These are phyloP conservation scores for Xylariaceae sp. DNA, from an alignment of 2,329 filamentous ascomycete genomes.

Conservation along the genomic window DNA sequence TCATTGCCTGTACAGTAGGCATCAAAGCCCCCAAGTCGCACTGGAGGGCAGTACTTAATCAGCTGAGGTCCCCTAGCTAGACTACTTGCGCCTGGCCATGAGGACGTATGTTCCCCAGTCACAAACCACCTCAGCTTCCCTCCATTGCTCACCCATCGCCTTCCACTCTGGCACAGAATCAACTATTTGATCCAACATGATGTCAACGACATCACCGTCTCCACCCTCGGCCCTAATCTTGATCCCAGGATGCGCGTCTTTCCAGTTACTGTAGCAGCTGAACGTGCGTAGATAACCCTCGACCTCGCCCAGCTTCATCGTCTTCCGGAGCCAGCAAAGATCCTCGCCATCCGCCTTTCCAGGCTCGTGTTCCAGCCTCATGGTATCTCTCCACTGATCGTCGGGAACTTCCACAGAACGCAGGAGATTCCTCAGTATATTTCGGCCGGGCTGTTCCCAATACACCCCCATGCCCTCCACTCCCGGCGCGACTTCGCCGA, in stretches of 20 bases:
- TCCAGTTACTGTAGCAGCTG: constrained; percentile 57
- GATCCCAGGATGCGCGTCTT: constrained; percentile 48
- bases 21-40: too few species aligned
- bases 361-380: constrained; percentile 55
- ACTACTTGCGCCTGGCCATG: constrained; percentile 46
- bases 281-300: constrained; percentile 61
- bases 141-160: constrained; percentile 46
- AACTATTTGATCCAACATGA: constrained; percentile 56
- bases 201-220: constrained; percentile 57
- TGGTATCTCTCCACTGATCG: constrained; percentile 49
- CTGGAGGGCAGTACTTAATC: too few species aligned
- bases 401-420: constrained; percentile 49
- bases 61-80: constrained; percentile 1
- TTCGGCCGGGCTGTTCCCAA: constrained; percentile 59
- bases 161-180: constrained; percentile 51
- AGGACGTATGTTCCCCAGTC: constrained; percentile 61
- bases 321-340: constrained; percentile 49
- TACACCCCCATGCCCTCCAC: constrained; percentile 51
- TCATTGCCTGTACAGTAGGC: too few species aligned
- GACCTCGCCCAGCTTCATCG: constrained; percentile 52
- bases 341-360: constrained; percentile 38
- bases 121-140: constrained; percentile 50
- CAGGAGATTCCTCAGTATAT: constrained; percentile 50
- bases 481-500: constrained; percentile 41
- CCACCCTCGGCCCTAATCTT: constrained; percentile 51